Conservation (phyloP, 2,329 filamentous ascomycete genomes). For the Fusarium neocosmosporiellum region DNA sequence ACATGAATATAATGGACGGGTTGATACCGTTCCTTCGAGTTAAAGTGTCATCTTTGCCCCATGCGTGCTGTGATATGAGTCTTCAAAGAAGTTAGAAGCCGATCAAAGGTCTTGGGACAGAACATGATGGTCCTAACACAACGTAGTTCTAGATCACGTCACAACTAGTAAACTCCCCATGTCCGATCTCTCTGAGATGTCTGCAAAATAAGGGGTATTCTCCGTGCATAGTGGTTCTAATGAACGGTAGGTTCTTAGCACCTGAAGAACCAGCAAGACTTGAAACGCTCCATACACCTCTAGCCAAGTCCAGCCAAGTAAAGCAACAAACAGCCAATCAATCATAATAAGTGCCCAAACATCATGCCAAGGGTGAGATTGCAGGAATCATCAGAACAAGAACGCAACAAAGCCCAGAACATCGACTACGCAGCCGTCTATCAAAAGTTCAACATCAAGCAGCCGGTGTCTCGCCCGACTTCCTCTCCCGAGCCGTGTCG, state of each 20-base stretch:
- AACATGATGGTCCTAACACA: neutral
- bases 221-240: neutral
- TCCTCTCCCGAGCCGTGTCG: constrained; percentile 62
- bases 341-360: neutral
- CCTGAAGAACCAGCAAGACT: neutral
- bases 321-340: neutral
- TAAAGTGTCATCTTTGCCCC: neutral
- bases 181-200: neutral
- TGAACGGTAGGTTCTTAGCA: constrained; percentile 1
- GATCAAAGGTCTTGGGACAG: neutral
- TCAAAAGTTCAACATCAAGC: neutral
- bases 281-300: constrained; percentile 2
- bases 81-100: neutral
- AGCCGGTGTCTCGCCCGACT: constrained; percentile 40
- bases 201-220: neutral
- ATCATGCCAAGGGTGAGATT: neutral
- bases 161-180: neutral
- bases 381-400: neutral
- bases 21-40: neutral
- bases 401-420: neutral
- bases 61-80: neutral
- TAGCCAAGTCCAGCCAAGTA: neutral
- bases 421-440: neutral
- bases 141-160: neutral
- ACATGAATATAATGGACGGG: constrained; percentile 17